Conservation (phyloP, 441 rosid genomes). For the Daphne laureola region DNA sequence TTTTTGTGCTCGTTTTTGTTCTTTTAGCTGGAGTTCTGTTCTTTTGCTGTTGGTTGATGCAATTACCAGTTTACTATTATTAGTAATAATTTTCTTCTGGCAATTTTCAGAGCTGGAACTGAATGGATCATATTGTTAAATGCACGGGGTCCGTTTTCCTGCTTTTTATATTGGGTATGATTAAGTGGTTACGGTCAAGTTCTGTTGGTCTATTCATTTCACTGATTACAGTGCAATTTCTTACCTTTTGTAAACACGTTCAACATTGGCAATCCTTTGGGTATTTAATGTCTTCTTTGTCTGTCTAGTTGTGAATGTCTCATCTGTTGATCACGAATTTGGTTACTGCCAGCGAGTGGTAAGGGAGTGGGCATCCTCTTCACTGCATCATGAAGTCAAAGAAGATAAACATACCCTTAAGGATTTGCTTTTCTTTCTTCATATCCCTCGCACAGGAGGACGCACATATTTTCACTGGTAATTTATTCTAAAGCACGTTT, state of each 20-base stretch:
- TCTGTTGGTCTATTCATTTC: neutral
- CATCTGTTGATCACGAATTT: constrained; percentile 35
- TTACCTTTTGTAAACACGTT: neutral
- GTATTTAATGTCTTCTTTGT: constrained; percentile 9
- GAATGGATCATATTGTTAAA: constrained; percentile 43
- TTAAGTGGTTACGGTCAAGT: neutral
- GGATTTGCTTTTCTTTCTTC: constrained; percentile 87
- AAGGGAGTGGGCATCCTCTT: constrained; percentile 56
- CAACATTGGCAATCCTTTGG: neutral
- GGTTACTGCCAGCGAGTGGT: constrained; percentile 62
- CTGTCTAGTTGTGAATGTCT: constrained; percentile 35
- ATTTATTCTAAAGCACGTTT: constrained; percentile 1
- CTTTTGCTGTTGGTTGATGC: neutral
- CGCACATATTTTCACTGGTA: constrained; percentile 92
- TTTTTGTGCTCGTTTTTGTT: neutral
- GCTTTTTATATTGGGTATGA: constrained; percentile 52
- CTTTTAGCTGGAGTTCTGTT: neutral
- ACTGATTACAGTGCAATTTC: neutral
- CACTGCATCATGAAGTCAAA: constrained; percentile 35
- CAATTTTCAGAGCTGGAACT: constrained; percentile 27
- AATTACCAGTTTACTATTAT: neutral
- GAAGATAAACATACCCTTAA: constrained; percentile 56
- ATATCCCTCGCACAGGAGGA: constrained; percentile 96
- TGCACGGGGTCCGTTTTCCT: constrained; percentile 23
- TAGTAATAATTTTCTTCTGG: constrained; percentile 4